phyloP scores from a whole-genome alignment of 225 moss, liverwort and hornwort species.

The Thuidium tamariscinum region DNA sequence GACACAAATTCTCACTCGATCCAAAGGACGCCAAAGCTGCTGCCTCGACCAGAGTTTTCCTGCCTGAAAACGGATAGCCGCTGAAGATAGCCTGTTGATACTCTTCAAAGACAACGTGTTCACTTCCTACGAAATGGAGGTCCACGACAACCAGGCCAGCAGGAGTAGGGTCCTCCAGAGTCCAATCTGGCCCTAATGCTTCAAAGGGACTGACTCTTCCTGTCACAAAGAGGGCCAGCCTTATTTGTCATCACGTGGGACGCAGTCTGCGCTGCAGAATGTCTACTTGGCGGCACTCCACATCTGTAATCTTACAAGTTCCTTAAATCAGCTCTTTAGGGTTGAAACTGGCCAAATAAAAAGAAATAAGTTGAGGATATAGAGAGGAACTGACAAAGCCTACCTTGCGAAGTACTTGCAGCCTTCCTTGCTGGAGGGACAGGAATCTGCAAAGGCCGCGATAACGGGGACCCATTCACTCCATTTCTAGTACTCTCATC shows the following conservation, averaged over 20 bases:
- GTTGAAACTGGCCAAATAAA: neutral
- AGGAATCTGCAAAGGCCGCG: slow-evolving; percentile 39
- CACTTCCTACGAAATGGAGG: slow-evolving; percentile 76
- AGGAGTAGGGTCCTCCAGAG: slow-evolving; percentile 58
- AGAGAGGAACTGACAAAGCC: neutral
- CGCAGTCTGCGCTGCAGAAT: slow-evolving; percentile 21
- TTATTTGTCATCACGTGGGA: slow-evolving; percentile 43
- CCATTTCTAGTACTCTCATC: neutral
- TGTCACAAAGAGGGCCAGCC: slow-evolving; percentile 39
- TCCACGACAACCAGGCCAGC: slow-evolving; percentile 65
- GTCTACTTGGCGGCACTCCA: slow-evolving; percentile 26
- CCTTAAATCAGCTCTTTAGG: slow-evolving; percentile 6
- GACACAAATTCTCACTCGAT: slow-evolving; percentile 51
- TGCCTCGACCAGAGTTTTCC: slow-evolving; percentile 65
- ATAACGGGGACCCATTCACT: neutral
- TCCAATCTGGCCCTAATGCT: slow-evolving; percentile 48
- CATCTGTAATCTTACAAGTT: slow-evolving; percentile 33
- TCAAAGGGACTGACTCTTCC: slow-evolving; percentile 59
- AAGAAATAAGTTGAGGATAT: neutral
- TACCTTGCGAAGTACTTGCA: slow-evolving; percentile 14
- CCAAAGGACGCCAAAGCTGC: slow-evolving; percentile 84
- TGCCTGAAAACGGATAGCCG: slow-evolving; percentile 35
- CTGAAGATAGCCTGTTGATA: slow-evolving; percentile 48
- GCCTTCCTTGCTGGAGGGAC: slow-evolving; percentile 13
- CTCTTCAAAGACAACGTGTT: slow-evolving; percentile 86